Conservation (phyloP, 2,329 filamentous ascomycete genomes). For the Verticillium tricorpus region DNA sequence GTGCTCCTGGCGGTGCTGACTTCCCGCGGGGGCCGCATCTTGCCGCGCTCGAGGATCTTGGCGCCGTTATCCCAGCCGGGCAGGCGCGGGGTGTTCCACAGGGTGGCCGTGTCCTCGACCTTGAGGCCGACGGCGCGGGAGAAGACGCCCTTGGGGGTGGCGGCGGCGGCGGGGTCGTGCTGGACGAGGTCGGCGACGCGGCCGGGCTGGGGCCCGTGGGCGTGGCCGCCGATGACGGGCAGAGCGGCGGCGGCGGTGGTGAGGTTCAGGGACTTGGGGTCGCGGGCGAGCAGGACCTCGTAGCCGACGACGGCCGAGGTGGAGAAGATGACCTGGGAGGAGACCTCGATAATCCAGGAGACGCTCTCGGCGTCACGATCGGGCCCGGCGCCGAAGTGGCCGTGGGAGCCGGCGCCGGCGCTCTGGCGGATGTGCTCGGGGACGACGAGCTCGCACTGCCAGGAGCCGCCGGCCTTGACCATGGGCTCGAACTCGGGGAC, state of each 20-base stretch:
- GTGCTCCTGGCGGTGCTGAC: conserved; percentile 20
- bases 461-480: conserved; percentile 87
- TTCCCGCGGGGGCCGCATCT: conserved; percentile 19
- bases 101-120: conserved; percentile 79
- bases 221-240: conserved; percentile 37
- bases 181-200: conserved; percentile 74
- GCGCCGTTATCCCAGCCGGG: conserved; percentile 55
- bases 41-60: conserved; percentile 21
- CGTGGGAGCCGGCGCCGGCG: conserved; percentile 44
- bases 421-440: conserved; percentile 71
- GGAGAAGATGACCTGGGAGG: conserved; percentile 93
- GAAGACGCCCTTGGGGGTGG: conserved; percentile 70
- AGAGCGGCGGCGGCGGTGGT: conserved; percentile 46
- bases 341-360: conserved; percentile 86
- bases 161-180: conserved; percentile 46
- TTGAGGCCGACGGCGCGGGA: conserved; percentile 73
- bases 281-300: conserved; percentile 79
- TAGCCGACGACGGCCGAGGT: conserved; percentile 81
- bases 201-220: conserved; percentile 58
- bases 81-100: conserved; percentile 90
- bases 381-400: conserved; percentile 15
- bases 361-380: conserved; percentile 52
- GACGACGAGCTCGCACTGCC: conserved; percentile 74
- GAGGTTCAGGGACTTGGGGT: conserved; percentile 75
- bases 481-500: conserved; percentile 92